Evolutionary conservation across 1,284 basidiomycete species (phyloP).

Genomic region (Termitomyces sp.): DNA sequence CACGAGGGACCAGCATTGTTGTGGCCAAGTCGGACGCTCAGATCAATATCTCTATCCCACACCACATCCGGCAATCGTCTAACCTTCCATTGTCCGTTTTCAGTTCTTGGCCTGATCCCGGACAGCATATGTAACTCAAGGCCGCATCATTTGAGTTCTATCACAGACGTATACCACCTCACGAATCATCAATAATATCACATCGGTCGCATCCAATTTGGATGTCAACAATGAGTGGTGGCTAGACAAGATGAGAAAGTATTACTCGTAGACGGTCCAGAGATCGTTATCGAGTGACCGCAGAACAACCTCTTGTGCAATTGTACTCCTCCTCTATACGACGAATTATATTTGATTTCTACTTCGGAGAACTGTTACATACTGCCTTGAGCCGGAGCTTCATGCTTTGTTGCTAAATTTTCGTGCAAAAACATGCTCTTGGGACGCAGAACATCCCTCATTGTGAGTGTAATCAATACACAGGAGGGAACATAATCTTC

Average conservation of each 20-base stretch:
- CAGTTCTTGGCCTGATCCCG: neutral
- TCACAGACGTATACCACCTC: neutral
- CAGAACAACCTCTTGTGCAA: neutral
- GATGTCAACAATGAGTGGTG: neutral
- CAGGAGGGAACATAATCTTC: conserved; percentile 26
- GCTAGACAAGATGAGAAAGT: neutral
- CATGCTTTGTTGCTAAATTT: neutral
- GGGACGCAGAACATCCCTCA: neutral
- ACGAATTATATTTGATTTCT: neutral
- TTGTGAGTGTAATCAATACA: neutral
- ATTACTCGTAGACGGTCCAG: neutral
- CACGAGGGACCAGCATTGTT: neutral
- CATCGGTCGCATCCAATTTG: neutral
- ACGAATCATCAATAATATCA: neutral
- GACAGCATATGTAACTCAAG: neutral
- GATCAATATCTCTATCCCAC: neutral
- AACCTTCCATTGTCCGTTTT: too few relatives aligned
- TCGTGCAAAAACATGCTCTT: too few relatives aligned
- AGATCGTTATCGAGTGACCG: neutral
- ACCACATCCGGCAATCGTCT: neutral
- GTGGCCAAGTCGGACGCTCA: neutral
- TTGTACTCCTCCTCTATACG: neutral
- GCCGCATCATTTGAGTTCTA: neutral
- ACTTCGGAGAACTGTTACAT: neutral
- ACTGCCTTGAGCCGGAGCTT: neutral